Conservation (phyloP, 179 eudicot genomes). For the Patellifolia procumbens region DNA sequence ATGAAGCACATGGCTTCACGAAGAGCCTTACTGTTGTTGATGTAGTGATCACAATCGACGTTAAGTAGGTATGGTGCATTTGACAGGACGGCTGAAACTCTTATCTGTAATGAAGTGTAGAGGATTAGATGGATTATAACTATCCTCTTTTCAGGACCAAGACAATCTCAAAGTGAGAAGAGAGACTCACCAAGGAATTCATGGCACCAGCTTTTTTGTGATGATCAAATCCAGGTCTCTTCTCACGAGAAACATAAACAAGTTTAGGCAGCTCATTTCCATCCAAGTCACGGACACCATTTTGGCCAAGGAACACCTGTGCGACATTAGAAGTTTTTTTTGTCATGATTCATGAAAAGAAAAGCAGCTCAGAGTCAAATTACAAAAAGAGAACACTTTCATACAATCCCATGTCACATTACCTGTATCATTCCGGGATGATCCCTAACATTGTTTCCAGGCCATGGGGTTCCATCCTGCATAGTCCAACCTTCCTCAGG, state of each 20-base stretch:
- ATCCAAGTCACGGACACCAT: slow-evolving; percentile 86
- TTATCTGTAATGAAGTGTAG: slow-evolving; percentile 45
- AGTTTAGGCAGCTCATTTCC: slow-evolving; percentile 91
- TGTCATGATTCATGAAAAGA: not conserved
- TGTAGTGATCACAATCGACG: slow-evolving; percentile 95
- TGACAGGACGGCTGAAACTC: slow-evolving; percentile 89
- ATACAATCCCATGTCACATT: slow-evolving; percentile 10
- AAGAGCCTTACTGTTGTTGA: slow-evolving; percentile 90
- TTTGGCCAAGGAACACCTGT: slow-evolving; percentile 91
- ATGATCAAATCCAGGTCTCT: slow-evolving; percentile 97
- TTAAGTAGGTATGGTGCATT: slow-evolving; percentile 90
- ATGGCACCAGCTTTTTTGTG: slow-evolving; percentile 99
- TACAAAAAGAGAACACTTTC: too few species aligned
- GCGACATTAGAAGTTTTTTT: slow-evolving; percentile 7
- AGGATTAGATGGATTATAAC: not conserved
- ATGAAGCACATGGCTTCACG: slow-evolving; percentile 96
- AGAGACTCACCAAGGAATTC: slow-evolving; percentile 72
- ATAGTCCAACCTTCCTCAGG: slow-evolving; percentile 99
- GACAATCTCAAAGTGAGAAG: not conserved
- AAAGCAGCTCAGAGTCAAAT: too few species aligned
- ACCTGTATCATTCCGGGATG: slow-evolving; percentile 99
- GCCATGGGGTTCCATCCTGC: slow-evolving; percentile 99
- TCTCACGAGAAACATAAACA: slow-evolving; percentile 97
- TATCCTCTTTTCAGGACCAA: not conserved
- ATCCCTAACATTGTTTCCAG: slow-evolving; percentile 88